Base-by-base conservation (phyloP, 805 yeast genomes). In the Pichia heedii region DNA sequence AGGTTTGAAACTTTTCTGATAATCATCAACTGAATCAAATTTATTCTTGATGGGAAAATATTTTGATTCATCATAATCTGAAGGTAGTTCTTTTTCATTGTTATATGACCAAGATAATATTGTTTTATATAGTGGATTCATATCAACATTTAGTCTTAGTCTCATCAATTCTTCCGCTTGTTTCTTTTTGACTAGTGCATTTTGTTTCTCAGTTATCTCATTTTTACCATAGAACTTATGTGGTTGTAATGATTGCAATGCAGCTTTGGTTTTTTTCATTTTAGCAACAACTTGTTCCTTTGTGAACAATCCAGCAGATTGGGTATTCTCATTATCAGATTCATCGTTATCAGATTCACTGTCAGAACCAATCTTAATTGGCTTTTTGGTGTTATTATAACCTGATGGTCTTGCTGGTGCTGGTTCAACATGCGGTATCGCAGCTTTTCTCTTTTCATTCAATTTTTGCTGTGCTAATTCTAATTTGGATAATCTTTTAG, bases 61-160 rank as follows among this genome's bases (percentile, higher is more conserved):
- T 2, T 61, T 61, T 0, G 56, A 46, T 12, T 53, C 45, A 13
- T 55, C 51, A 5, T 68, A 73, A 22, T 70, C 74, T n/a, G 73
- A 70, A 0, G 95, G 95, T 45, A 64, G 76, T 4, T 75, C 82
- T 37, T 70, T 66, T 1, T 61, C 61, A 18, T 73, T 66, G 36
- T 69, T 76, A 54, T 76, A 90, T 38, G 84, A 76, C 98, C 98
- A 93, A 36, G 69, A 67, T 45, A 93, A 65, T 8, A 93, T 70
- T 7, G 71, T 71, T 16, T 68, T 65, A 57, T 90, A 87, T 6
- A 94, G 67, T 2, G 94, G 88, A 46, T 75, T 79, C 57, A 87
- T 62, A 54, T 82, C 85, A 12, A 88, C 88, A 54, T 82, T 79
- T 42, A 90, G 66, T 50, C 97, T 72, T 50, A 74, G 67, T 50